phyloP scores from a whole-genome alignment of 495 filamentous ascomycete species.

The Neurospora africana region DNA sequence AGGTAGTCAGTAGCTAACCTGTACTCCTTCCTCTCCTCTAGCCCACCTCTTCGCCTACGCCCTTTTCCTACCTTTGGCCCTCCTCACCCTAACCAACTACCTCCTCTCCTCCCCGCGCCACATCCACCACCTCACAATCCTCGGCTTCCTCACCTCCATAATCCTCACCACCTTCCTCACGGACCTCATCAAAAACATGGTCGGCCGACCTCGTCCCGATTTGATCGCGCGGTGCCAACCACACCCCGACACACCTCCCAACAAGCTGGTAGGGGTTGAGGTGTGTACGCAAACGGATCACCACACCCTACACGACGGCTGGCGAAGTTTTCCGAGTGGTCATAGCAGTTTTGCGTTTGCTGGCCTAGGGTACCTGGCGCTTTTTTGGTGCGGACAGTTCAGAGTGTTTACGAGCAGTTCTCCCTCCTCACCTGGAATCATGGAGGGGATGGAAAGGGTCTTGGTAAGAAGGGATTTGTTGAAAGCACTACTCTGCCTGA shows the following conservation, averaged over 20 bases:
- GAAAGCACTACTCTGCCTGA: conserved; percentile 51
- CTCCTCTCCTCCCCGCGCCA: conserved; percentile 51
- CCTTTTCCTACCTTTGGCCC: conserved; percentile 53
- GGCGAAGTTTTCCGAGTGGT: conserved; percentile 84
- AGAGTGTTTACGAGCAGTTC: no score
- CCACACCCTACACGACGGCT: conserved; percentile 81
- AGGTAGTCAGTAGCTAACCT: no score
- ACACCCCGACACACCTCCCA: conserved; percentile 45
- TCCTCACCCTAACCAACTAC: conserved; percentile 56
- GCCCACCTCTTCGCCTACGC: conserved; percentile 69
- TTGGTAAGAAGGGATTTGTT: conserved; percentile 43
- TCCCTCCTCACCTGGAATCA: no score
- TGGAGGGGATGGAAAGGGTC: conserved; percentile 9
- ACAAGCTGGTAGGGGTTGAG: conserved; percentile 59
- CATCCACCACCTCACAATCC: conserved; percentile 75
- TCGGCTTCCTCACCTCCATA: conserved; percentile 68
- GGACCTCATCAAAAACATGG: conserved; percentile 83
- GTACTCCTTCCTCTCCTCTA: conserved; percentile 57
- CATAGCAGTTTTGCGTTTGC: conserved; percentile 80
- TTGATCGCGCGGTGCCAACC: conserved; percentile 83
- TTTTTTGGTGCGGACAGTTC: conserved; percentile 68
- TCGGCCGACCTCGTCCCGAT: conserved; percentile 85
- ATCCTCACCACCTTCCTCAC: conserved; percentile 75
- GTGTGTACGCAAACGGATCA: conserved; percentile 73
- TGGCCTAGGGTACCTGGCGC: conserved; percentile 70